These are phyloP conservation scores for Penicillium corylophilum DNA, from an alignment of 2,329 filamentous ascomycete species.

Conservation along the genomic window DNA sequence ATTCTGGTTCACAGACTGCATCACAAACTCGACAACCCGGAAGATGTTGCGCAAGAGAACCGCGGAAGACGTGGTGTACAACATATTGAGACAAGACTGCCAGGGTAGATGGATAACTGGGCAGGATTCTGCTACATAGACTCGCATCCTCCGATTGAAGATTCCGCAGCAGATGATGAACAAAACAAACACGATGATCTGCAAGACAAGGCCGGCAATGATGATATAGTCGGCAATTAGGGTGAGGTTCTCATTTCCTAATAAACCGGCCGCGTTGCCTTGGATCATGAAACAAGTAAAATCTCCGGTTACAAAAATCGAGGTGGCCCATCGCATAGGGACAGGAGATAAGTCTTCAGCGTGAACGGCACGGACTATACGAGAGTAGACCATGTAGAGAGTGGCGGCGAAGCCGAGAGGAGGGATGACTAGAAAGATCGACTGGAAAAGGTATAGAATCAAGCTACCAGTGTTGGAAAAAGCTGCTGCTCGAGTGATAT, in stretches of 20 bases:
- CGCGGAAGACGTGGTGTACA: neutral
- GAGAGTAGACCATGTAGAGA: neutral
- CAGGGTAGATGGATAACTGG: neutral
- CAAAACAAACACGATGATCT: neutral
- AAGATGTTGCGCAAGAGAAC: neutral
- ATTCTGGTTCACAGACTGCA: neutral
- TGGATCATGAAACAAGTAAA: neutral
- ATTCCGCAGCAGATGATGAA: neutral
- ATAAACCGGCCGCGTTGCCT: neutral
- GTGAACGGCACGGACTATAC: neutral
- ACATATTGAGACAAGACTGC: neutral
- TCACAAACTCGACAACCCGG: neutral
- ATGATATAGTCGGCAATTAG: neutral
- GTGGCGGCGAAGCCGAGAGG: neutral
- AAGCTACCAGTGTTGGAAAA: neutral
- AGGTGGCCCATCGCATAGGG: neutral
- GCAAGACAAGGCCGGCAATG: neutral
- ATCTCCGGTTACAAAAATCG: neutral
- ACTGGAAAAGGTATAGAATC: neutral
- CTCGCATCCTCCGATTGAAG: neutral
- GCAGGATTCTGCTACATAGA: neutral
- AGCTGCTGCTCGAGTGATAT: neutral
- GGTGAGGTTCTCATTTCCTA: neutral
- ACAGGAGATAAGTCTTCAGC: neutral
- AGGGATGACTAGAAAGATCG: neutral